Evolutionary conservation across 345 rosid genomes (phyloP).

Genomic region (Carallia pectinifolia): DNA sequence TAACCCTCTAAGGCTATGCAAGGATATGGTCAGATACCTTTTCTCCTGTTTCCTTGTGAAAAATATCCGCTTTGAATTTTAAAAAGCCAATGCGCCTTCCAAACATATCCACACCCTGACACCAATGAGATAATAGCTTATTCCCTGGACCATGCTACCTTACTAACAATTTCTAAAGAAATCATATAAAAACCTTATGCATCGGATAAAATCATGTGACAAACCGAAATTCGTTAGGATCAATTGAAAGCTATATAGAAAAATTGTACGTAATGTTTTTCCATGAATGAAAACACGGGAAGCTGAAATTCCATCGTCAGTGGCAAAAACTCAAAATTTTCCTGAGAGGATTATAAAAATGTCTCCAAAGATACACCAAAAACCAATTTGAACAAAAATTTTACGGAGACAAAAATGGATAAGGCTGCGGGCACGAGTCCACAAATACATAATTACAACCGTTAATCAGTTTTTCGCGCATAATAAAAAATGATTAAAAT

Average conservation of each 20-base stretch:
- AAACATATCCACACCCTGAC: constrained; percentile 91
- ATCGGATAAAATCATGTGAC: too few species aligned
- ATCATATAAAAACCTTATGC: too few species aligned
- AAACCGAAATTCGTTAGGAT: too few species aligned
- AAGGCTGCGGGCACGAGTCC: too few species aligned
- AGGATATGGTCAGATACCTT: constrained; percentile 52
- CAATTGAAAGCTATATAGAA: background rate
- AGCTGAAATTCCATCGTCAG: too few species aligned
- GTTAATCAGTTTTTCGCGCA: too few species aligned
- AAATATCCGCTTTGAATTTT: constrained; percentile 77
- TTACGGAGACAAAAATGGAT: background rate
- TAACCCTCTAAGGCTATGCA: background rate
- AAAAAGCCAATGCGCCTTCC: constrained; percentile 77
- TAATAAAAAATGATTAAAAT: too few species aligned
- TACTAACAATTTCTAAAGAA: too few species aligned
- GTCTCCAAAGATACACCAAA: background rate
- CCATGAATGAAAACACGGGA: background rate
- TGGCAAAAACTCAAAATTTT: too few species aligned
- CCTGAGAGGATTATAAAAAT: background rate
- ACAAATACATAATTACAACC: too few species aligned
- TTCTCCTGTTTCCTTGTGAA: constrained; percentile 55
- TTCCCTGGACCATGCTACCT: too few species aligned
- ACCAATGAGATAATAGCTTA: constrained; percentile 15
- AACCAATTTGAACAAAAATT: background rate
- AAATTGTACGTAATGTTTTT: background rate